Percentiles rank a stretch among this genome's conserved stretches.
These are phyloP conservation scores for Lentinula guzmanii DNA, from an alignment of 768 basidiomycete genomes.

Conservation along the genomic window DNA sequence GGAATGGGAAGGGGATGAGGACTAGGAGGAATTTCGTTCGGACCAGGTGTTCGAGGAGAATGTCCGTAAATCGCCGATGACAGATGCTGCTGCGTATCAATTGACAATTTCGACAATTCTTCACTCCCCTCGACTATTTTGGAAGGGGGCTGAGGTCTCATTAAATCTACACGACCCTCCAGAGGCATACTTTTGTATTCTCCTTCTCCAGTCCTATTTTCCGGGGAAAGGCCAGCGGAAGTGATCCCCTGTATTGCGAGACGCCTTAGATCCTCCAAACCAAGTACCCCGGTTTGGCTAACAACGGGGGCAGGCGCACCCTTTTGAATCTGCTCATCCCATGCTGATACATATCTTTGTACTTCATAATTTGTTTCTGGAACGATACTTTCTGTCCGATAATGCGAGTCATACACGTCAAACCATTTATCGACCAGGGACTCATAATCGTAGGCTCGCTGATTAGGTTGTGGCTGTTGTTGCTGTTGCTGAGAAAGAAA, in stretches of 20 bases:
- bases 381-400: slow-evolving; percentile 51
- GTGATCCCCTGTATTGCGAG: slow-evolving; percentile 56
- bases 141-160: slow-evolving; percentile 46
- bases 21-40: slow-evolving; percentile 56
- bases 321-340: slow-evolving; percentile 46
- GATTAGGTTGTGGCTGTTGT: slow-evolving; percentile 23
- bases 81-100: neutral
- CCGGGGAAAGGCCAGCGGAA: slow-evolving; percentile 16
- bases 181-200: slow-evolving; percentile 79
- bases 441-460: slow-evolving; percentile 66
- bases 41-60: slow-evolving; percentile 53
- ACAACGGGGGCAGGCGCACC: slow-evolving; percentile 12
- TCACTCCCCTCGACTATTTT: slow-evolving; percentile 9
- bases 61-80: neutral
- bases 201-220: slow-evolving; percentile 42
- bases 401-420: slow-evolving; percentile 82
- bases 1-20: slow-evolving; percentile 45
- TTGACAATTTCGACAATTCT: slow-evolving; percentile 1
- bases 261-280: slow-evolving; percentile 58
- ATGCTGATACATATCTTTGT: slow-evolving; percentile 64
- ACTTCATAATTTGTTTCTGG: slow-evolving; percentile 51
- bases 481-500: slow-evolving; percentile 29
- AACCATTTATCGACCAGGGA: slow-evolving; percentile 90
- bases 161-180: slow-evolving; percentile 83
- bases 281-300: slow-evolving; percentile 31